A percentile compares a stretch with the other conserved stretches of the same genome.
phyloP scores from a whole-genome alignment of 768 basidiomycete genomes.

The Calocera viscosa region DNA sequence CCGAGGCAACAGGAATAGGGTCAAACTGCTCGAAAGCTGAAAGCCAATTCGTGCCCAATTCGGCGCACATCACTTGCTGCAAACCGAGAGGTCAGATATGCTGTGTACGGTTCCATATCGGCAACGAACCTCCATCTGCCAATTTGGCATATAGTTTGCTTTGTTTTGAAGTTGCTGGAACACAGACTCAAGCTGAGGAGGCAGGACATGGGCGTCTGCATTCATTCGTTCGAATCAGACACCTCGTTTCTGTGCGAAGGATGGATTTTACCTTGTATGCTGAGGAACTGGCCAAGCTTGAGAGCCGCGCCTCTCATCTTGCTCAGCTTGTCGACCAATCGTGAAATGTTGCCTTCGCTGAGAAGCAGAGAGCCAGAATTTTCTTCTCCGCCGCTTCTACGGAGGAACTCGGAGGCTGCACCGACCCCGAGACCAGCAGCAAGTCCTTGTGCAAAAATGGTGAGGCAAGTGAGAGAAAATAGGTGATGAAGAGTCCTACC shows the following conservation, averaged over 20 bases:
- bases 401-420: conserved; percentile 73
- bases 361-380: conserved; percentile 52
- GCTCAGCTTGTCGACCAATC: conserved; percentile 83
- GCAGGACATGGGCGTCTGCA: conserved; percentile 76
- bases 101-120: background rate
- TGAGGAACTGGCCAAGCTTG: conserved; percentile 94
- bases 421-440: conserved; percentile 83
- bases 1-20: conserved; percentile 82
- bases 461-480: conserved; percentile 4
- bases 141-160: conserved; percentile 98
- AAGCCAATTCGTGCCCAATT: conserved; percentile 67
- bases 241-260: background rate
- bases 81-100: conserved; percentile 22
- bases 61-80: conserved; percentile 53
- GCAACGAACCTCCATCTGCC: conserved; percentile 81
- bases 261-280: conserved; percentile 62
- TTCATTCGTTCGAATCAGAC: background rate
- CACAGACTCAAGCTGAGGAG: conserved; percentile 76
- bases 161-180: conserved; percentile 85
- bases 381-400: conserved; percentile 38
- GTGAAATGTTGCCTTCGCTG: conserved; percentile 80
- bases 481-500: conserved; percentile 35
- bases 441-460: conserved; percentile 47
- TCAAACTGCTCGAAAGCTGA: conserved; percentile 61
- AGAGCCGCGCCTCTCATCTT: conserved; percentile 94